Evolutionary conservation across 768 basidiomycete genomes (phyloP).

Genomic region (Boletus rubescentipes): DNA sequence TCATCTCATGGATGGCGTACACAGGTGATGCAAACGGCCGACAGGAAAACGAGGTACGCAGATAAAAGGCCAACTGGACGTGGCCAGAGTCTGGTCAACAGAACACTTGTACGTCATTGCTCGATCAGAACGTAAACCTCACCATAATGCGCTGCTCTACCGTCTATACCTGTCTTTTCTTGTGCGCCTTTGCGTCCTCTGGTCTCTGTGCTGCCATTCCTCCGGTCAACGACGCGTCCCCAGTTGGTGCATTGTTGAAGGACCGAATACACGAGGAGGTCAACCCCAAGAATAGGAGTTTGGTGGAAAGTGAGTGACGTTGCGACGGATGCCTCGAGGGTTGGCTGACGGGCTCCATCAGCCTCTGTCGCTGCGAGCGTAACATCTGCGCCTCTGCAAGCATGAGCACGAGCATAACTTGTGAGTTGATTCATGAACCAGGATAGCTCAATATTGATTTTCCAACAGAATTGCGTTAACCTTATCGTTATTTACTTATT

Average conservation of each 20-base stretch:
- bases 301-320: constrained; percentile 3
- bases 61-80: constrained; percentile 15
- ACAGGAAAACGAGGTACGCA: not conserved
- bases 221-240: not conserved
- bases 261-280: constrained; percentile 22
- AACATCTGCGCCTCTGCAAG: not conserved
- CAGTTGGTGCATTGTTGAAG: constrained; percentile 17
- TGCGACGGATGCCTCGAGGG: not conserved
- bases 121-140: constrained; percentile 1
- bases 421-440: too few species aligned
- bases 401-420: not conserved
- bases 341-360: constrained; percentile 1
- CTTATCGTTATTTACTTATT: too few species aligned
- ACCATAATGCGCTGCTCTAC: constrained; percentile 17
- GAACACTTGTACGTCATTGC: not conserved
- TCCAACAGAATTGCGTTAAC: too few species aligned
- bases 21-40: constrained; percentile 10
- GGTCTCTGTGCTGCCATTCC: constrained; percentile 17
- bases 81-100: constrained; percentile 1
- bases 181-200: constrained; percentile 16
- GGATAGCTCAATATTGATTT: too few species aligned
- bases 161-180: constrained; percentile 8
- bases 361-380: not conserved
- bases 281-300: constrained; percentile 6
- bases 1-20: constrained; percentile 4